Conservation (phyloP, 1,284 basidiomycete species). For the Cutaneotrichosporon sp. region DNA sequence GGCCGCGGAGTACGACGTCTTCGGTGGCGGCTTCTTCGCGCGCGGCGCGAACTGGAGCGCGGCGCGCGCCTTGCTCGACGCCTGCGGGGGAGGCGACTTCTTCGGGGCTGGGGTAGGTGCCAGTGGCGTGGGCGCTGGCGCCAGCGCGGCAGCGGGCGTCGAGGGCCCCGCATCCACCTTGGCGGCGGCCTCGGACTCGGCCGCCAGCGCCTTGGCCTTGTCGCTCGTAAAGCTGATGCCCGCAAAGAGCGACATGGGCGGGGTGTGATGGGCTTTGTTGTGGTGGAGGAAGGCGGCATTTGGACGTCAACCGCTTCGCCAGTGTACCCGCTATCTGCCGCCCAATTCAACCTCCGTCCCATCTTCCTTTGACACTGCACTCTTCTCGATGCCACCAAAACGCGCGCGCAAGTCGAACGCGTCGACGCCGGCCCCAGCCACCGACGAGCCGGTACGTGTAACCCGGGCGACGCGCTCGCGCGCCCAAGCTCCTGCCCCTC, state of each 20-base stretch:
- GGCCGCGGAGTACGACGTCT: conserved; percentile 17
- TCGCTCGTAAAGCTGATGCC: conserved; percentile 46
- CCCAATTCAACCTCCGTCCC: not conserved
- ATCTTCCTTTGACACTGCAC: not conserved
- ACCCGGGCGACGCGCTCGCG: not conserved
- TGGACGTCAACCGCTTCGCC: not conserved
- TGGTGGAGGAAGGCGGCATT: not conserved
- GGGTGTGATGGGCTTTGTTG: not conserved
- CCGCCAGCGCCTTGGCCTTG: conserved; percentile 25
- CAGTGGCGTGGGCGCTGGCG: not conserved
- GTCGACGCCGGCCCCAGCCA: conserved; percentile 37
- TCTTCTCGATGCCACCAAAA: conserved; percentile 18
- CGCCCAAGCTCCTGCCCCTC: not conserved
- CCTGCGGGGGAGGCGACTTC: not conserved
- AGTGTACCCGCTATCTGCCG: not conserved
- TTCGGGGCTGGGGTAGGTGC: not conserved
- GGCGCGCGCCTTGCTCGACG: not conserved
- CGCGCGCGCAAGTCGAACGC: conserved; percentile 42
- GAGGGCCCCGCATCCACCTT: not conserved
- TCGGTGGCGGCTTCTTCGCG: conserved; percentile 35
- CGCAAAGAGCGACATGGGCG: conserved; percentile 49
- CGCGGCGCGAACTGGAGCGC: conserved; percentile 51
- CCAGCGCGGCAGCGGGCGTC: not conserved
- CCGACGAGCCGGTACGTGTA: conserved; percentile 26
- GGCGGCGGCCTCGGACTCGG: conserved; percentile 15